Evolutionary conservation across 306 rosid genomes (phyloP), one percentile per base, ranked within the genome.

Genomic region (Delonix regia): DNA sequence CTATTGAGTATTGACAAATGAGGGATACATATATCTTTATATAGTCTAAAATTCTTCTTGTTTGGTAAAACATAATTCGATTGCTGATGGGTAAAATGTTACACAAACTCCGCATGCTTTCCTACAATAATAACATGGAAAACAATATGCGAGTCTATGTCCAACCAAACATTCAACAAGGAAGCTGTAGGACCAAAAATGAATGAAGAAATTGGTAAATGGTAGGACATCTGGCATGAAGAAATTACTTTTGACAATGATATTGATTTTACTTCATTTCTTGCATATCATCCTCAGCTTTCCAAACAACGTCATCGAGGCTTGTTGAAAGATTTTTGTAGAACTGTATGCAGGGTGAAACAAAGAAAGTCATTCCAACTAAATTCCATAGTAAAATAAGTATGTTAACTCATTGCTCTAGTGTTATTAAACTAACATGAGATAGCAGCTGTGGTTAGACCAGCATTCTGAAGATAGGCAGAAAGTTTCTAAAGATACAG

Each of bases 231-330:
- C 65, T 44, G 18, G 73, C 69, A 68, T 44, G 33, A 62, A 53
- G 47, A 73, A 15, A 80, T 53, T 63, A 85, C 85, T 75, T 78
- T 68, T 71, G 62, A 78, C 57, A 67, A 70, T 59, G 65, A 83
- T 28, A 48, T 56, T 12, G 67, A 55, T 60, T 68, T 89, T 80
- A 88, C 56, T 91, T 84, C 34, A 39, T 67, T 82, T 80, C 85
- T 77, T 74, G 83, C 91, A 87, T 73, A 74, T 94, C 99, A 60
- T 95, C 99, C 73, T 92, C 99, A 15, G 91, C 88, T 87, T 89
- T 92, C 99, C 99, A 95, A 63, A 95, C 99, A 55, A 95, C 97
- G 67, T 93, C 97, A 1, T 95, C 94, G 79, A 95, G 84, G 71
- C 84, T 66, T 34, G 89, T 91, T 67, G 99, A 93, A 36, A 95